Conservation (phyloP, 2,329 filamentous ascomycete genomes). For the Sporothrix pseudoabietina region DNA sequence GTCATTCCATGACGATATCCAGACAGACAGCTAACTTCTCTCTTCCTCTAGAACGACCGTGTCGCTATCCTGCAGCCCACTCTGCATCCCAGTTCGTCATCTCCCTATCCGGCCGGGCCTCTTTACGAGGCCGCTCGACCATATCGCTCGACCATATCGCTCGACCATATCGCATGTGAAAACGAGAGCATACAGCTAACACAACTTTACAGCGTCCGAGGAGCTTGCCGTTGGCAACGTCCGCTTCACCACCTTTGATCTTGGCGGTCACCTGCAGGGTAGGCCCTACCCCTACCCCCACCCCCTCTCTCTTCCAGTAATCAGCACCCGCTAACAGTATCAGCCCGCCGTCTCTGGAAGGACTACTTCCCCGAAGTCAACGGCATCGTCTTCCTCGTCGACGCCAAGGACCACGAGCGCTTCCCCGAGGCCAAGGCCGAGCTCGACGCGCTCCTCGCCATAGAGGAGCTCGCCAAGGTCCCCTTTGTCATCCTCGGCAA, state of each 20-base stretch:
- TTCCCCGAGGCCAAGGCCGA: slow-evolving; percentile 94
- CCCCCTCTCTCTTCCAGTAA: neutral
- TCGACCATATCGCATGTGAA: neutral
- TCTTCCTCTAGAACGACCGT: slow-evolving; percentile 73
- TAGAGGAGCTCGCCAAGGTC: slow-evolving; percentile 96
- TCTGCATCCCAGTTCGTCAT: slow-evolving; percentile 78
- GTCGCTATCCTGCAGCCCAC: slow-evolving; percentile 89
- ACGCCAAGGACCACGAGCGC: slow-evolving; percentile 95
- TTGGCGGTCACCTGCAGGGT: slow-evolving; percentile 93
- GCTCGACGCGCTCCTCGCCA: slow-evolving; percentile 89
- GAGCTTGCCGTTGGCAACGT: slow-evolving; percentile 91
- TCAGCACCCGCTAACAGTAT: neutral
- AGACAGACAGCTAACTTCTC: neutral
- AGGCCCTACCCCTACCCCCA: slow-evolving; percentile 40
- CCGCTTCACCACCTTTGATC: slow-evolving; percentile 91
- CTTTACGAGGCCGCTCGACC: neutral
- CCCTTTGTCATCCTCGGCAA: slow-evolving; percentile 96
- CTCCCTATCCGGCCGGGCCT: neutral
- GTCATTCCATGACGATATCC: neutral
- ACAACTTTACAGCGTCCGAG: slow-evolving; percentile 67
- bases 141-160: neutral
- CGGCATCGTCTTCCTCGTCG: slow-evolving; percentile 96
- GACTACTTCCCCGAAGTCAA: slow-evolving; percentile 97
- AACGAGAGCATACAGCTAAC: neutral
- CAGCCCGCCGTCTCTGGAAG: slow-evolving; percentile 90